Conservation (phyloP, 495 filamentous ascomycete genomes). For the Neurospora pannonica region DNA sequence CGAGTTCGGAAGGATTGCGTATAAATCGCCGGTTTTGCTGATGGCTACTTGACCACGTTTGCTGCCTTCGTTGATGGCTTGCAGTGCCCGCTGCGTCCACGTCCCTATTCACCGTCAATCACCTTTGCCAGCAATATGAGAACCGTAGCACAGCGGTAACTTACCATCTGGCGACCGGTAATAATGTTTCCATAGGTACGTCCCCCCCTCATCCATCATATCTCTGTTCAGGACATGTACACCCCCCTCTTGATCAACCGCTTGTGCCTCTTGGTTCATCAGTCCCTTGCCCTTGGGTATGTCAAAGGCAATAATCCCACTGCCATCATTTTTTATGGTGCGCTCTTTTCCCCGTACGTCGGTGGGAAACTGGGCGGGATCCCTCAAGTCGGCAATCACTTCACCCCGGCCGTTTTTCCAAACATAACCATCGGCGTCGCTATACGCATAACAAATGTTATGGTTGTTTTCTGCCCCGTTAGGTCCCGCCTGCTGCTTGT, state of each 20-base stretch:
- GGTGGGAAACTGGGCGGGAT: background rate
- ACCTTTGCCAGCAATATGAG: background rate
- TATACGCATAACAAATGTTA: slow-evolving; percentile 37
- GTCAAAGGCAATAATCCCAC: slow-evolving; percentile 30
- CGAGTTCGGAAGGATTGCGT: slow-evolving; percentile 27
- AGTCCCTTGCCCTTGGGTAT: slow-evolving; percentile 34
- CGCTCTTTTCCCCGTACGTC: slow-evolving; percentile 4
- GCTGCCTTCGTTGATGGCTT: slow-evolving; percentile 19
- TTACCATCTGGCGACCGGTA: slow-evolving; percentile 28
- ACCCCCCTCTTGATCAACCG: slow-evolving; percentile 31
- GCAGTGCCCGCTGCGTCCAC: slow-evolving; percentile 22
- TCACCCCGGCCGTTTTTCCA: slow-evolving; percentile 29
- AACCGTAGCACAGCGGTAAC: background rate
- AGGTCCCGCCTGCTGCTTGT: slow-evolving; percentile 35
- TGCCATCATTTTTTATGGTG: slow-evolving; percentile 24
- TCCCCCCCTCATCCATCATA: slow-evolving; percentile 15
- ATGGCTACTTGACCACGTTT: slow-evolving; percentile 28
- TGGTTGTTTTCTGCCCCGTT: slow-evolving; percentile 38
- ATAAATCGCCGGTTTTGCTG: slow-evolving; percentile 24
- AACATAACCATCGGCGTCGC: slow-evolving; percentile 26
- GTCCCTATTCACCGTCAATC: slow-evolving; percentile 7
- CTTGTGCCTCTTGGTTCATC: slow-evolving; percentile 41
- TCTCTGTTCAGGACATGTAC: slow-evolving; percentile 41
- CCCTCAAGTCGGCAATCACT: slow-evolving; percentile 24
- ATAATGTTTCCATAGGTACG: slow-evolving; percentile 36